These are phyloP conservation scores for Chalaropsis ovoidea DNA, from an alignment of 2,329 filamentous ascomycete species.

Conservation along the genomic window DNA sequence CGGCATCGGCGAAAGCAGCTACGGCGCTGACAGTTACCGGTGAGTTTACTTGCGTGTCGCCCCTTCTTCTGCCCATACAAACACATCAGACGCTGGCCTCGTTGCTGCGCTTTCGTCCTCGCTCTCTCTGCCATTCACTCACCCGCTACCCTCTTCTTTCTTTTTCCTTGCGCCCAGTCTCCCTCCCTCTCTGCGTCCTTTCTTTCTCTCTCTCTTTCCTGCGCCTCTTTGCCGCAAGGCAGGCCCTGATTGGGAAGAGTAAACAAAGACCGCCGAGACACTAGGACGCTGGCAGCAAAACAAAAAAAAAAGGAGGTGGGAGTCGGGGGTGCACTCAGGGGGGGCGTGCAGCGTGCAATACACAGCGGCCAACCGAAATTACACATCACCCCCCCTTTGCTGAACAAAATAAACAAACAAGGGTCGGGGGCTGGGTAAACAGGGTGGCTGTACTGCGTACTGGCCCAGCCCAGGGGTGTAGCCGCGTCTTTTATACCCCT, in stretches of 20 bases:
- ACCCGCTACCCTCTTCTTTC: background rate
- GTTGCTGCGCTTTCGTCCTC: background rate
- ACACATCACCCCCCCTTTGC: conserved; percentile 8
- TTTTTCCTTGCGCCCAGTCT: background rate
- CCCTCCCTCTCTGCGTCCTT: background rate
- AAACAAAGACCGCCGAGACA: conserved; percentile 20
- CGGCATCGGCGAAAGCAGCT: conserved; percentile 8
- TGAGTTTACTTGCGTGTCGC: conserved; percentile 20
- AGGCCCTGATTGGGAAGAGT: conserved; percentile 12
- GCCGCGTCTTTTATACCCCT: conserved; percentile 21
- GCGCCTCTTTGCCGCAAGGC: conserved; percentile 8
- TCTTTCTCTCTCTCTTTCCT: conserved; percentile 30
- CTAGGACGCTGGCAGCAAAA: background rate
- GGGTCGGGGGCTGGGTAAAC: conserved; percentile 17
- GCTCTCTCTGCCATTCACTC: conserved; percentile 24
- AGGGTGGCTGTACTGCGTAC: conserved; percentile 18
- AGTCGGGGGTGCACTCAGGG: conserved; percentile 3
- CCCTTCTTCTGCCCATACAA: too few relatives aligned
- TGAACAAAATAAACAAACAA: conserved; percentile 24
- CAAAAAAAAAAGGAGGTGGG: conserved; percentile 17
- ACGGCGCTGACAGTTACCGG: conserved; percentile 22
- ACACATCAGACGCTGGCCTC: too few relatives aligned
- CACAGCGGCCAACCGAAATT: conserved; percentile 9
- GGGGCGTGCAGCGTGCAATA: background rate
- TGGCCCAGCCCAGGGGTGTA: conserved; percentile 2